A percentile compares a stretch with the other conserved stretches of the same genome.
These are phyloP conservation scores for Candida sphagnicola DNA, from an alignment of 805 yeast species.

Conservation along the genomic window DNA sequence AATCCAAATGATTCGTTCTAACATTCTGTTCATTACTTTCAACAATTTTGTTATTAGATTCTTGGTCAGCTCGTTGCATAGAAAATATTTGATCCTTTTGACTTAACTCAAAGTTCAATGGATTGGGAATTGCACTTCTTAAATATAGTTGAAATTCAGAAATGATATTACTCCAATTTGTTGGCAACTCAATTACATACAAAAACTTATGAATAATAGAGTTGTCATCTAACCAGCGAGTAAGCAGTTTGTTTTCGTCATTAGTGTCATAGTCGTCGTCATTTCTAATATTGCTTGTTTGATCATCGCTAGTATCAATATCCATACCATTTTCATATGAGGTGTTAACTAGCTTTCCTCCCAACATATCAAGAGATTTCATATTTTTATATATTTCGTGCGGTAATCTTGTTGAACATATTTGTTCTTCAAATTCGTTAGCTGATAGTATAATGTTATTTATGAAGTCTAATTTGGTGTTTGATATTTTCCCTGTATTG, in stretches of 20 bases:
- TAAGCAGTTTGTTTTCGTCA: neutral
- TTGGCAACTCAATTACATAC: conserved; percentile 14
- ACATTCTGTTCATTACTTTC: neutral
- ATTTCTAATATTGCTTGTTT: neutral
- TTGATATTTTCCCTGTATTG: conserved; percentile 23
- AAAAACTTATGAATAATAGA: conserved; percentile 5
- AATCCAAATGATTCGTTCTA: conserved; percentile 6
- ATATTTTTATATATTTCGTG: conserved; percentile 20
- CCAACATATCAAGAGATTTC: conserved; percentile 15
- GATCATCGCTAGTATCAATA: conserved; percentile 8
- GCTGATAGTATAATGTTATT: conserved; percentile 16
- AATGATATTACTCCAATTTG: conserved; percentile 4
- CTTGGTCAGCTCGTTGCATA: conserved; percentile 24
- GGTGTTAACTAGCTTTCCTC: conserved; percentile 5
- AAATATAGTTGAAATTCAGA: conserved; percentile 8
- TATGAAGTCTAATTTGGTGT: conserved; percentile 27
- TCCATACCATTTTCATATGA: conserved; percentile 11
- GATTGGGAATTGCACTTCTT: conserved; percentile 24
- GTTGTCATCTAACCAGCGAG: neutral
- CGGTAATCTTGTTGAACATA: conserved; percentile 2
- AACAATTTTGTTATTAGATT: conserved; percentile 5
- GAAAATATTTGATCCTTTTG: conserved; percentile 34
- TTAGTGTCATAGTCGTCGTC: no score
- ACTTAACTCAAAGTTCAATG: conserved; percentile 22
- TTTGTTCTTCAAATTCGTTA: conserved; percentile 1